Evolutionary conservation across 2,329 filamentous ascomycete species (phyloP), one percentile per base, ranked within the genome.

Genomic region (Thelonectria olida): DNA sequence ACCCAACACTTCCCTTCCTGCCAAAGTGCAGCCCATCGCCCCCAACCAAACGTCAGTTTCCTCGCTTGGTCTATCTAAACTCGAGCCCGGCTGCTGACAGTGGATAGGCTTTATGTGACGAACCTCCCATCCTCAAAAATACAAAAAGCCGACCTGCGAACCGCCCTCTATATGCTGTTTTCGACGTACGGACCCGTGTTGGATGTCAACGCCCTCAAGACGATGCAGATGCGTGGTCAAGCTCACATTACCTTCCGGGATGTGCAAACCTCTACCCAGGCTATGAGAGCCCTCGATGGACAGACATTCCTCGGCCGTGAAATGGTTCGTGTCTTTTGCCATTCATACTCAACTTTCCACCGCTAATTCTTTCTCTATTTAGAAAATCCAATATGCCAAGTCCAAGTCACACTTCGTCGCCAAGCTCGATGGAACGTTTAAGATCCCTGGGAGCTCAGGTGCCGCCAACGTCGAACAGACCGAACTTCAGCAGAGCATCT

Each of bases 361-460:
- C 38, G 39, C 61, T 67, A 62, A 65, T 52, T 44, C 22, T n/a
- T 39, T 9, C 44, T 8, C 34, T 22, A 25, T 36, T 9, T 62
- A 98, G 95, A 92, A 89, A 87, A 93, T 99, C 69, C 84, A 90
- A 67, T 99, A 98, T 76, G 93, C 92, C 58, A 97, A 94, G 77
- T 89, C 90, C 58, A 95, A 95, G 74, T 97, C 94, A 4, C 85
- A 97, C 76, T 90, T 91, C 22, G 88, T 99, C 64, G 88, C 93
- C 31, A 97, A 97, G 78, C 88, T 99, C 54, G 94, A 97, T 68
- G 96, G 96, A 64, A 95, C 92, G 13, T 97, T 93, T 80, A 89
- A 90, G 73, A 85, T 92, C 68, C 88, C 92, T 13, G 80, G 82
- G 56, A 78, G 78, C 39, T 79, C 82, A 19, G 83, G 80, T 25